These are phyloP conservation scores for Talaromyces pinophilus DNA, from an alignment of 2,329 filamentous ascomycete species.

Conservation along the genomic window DNA sequence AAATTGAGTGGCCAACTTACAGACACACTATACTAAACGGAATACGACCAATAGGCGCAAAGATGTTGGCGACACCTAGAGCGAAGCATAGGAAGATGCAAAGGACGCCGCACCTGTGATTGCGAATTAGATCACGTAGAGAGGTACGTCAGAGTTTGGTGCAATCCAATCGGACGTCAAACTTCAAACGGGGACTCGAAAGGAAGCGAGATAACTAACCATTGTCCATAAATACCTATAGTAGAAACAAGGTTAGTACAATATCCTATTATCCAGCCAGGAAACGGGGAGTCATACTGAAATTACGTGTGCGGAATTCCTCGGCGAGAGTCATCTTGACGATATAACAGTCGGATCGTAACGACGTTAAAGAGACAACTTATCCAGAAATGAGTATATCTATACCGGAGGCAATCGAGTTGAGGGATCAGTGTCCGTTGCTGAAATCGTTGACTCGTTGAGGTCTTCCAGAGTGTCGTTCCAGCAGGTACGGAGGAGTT, in stretches of 20 bases:
- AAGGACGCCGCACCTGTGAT: constrained; percentile 53
- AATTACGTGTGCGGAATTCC: constrained; percentile 66
- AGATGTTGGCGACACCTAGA: constrained; percentile 68
- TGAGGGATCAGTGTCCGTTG: not conserved
- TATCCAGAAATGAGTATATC: not conserved
- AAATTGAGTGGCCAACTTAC: constrained; percentile 45
- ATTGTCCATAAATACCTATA: constrained; percentile 68
- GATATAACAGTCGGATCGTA: not conserved
- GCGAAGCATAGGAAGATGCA: constrained; percentile 67
- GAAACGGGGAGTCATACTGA: constrained; percentile 54
- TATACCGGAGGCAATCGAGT: not conserved
- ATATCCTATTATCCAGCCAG: not conserved
- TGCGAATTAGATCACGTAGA: constrained; percentile 2
- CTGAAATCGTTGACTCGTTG: not conserved
- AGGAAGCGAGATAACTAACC: constrained; percentile 49
- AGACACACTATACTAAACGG: constrained; percentile 61
- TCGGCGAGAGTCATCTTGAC: constrained; percentile 60
- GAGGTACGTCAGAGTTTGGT: not conserved
- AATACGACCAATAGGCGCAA: constrained; percentile 60
- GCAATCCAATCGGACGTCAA: not conserved
- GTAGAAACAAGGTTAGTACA: constrained; percentile 26
- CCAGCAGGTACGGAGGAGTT: not conserved
- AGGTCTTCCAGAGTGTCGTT: not conserved
- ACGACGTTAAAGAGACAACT: not conserved
- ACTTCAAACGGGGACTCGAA: not conserved